Base-by-base conservation (phyloP, 805 yeast genomes). In the Starmerella scarabaei region DNA sequence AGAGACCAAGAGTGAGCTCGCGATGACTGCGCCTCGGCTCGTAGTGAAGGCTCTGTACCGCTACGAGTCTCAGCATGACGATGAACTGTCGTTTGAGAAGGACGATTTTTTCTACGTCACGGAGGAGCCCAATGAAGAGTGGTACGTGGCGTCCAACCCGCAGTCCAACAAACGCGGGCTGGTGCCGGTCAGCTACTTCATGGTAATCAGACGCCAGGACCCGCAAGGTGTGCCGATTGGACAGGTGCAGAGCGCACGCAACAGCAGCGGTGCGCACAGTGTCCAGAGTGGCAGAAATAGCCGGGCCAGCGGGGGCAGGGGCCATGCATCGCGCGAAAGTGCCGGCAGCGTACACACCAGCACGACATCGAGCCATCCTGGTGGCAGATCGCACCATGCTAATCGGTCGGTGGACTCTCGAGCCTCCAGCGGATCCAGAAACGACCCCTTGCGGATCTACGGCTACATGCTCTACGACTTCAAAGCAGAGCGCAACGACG, bases 141-240 rank as follows among this genome's bases (percentile, higher is more conserved):
- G 94, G 86, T 83, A 75, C 53, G 85, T 83, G 53, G 96, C 93
- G 2, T 74, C 77, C 38, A 85, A 88, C 57, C 96, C 97, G 12
- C 72, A 80, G 35, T 74, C 80, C 26, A 73, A 78, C 51, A 62
- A 70, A 21, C 68, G 72, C 37, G 98, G 98, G 1, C 72, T 81
- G 72, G 97, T 91, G 1, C 97, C 97, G 4, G 75, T 75, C 31
- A 64, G 76, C 9, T 78, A 78, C 58, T 91, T 88, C 60, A 93
- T 85, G 61, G 77, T 75, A 15, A 75, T 86, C 38, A 48, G 54
- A 50, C 43, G 60, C 37, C 60, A 53, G 34, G 63, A 59, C 24
- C 36, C 51, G 21, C 52, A 50, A 26, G 51, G 61, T 14, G 53
- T 57, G 8, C 53, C 61, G 4, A 48, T 59, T 8, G 42, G 48